These are phyloP conservation scores for Calendula officinalis DNA, from an alignment of 129 eudicot species.

Conservation along the genomic window DNA sequence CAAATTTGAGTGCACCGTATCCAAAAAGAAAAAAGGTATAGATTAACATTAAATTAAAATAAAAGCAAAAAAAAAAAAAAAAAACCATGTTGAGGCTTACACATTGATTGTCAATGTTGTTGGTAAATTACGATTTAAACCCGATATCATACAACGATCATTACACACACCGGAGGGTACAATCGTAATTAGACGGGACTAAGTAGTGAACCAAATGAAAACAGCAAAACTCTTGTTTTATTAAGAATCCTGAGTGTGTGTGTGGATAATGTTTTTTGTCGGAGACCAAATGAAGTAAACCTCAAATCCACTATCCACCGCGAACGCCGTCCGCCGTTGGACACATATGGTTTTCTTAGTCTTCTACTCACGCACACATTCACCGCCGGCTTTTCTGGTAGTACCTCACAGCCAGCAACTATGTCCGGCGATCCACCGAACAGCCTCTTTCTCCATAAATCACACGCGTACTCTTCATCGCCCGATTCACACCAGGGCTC, in stretches of 20 bases:
- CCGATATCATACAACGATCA: too few relatives aligned
- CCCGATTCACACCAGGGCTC: conserved; percentile 27
- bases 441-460: conserved; percentile 13
- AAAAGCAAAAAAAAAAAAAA: too few relatives aligned
- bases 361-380: conserved; percentile 16
- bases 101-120: too few relatives aligned
- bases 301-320: conserved; percentile 11
- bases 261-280: conserved; percentile 32
- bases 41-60: too few relatives aligned
- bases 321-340: too few relatives aligned
- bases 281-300: conserved; percentile 19
- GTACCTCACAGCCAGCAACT: conserved; percentile 18
- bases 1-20: too few relatives aligned
- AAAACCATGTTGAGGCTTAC: too few relatives aligned
- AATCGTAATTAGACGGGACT: conserved; percentile 4
- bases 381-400: conserved; percentile 23
- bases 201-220: conserved; percentile 12
- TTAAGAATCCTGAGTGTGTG: neutral
- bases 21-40: too few relatives aligned
- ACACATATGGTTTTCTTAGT: conserved; percentile 21
- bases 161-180: too few relatives aligned
- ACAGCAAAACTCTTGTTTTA: conserved; percentile 28
- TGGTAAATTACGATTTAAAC: too few relatives aligned
- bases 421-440: conserved; percentile 19
- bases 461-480: conserved; percentile 1